phyloP scores from a whole-genome alignment of 495 filamentous ascomycete species.

The Stereocaulon alpinum region DNA sequence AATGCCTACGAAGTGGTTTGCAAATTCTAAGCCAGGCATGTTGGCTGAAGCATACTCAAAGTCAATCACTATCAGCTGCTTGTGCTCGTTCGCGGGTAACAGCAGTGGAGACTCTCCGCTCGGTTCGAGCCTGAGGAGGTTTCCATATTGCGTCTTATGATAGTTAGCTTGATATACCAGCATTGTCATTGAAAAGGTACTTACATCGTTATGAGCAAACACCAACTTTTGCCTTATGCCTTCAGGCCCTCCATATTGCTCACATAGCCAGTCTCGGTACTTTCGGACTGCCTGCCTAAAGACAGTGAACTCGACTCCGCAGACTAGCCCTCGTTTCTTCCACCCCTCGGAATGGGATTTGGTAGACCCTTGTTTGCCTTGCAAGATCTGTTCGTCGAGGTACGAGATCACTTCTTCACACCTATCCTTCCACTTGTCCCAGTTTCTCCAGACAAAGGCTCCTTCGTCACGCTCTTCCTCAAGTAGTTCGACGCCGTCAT shows the following conservation, averaged over 20 bases:
- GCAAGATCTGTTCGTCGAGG: constrained; percentile 59
- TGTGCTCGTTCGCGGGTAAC: constrained; percentile 81
- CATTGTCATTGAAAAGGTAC: constrained; percentile 24
- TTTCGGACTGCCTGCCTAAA: constrained; percentile 69
- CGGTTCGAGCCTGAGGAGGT: constrained; percentile 84
- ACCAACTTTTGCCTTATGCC: constrained; percentile 66
- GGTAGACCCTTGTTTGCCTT: constrained; percentile 30
- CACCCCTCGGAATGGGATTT: constrained; percentile 38
- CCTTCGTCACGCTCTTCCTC: constrained; percentile 66
- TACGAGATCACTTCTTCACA: constrained; percentile 66
- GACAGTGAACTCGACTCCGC: constrained; percentile 71
- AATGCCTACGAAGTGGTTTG: constrained; percentile 79
- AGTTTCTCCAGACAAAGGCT: constrained; percentile 78
- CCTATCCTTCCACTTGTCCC: constrained; percentile 87
- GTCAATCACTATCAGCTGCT: constrained; percentile 92
- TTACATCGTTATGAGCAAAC: constrained; percentile 95
- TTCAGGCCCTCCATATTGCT: constrained; percentile 55
- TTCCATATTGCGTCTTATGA: constrained; percentile 87
- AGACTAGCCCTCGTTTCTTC: constrained; percentile 64
- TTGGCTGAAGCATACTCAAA: constrained; percentile 97
- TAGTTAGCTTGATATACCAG: constrained; percentile 17
- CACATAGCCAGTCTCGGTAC: constrained; percentile 64
- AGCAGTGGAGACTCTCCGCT: constrained; percentile 78
- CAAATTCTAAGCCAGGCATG: constrained; percentile 78
- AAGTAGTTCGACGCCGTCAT: constrained; percentile 83